Evolutionary conservation across 1,284 basidiomycete genomes (phyloP).

Genomic region (Ceratobasidium papillatum): DNA sequence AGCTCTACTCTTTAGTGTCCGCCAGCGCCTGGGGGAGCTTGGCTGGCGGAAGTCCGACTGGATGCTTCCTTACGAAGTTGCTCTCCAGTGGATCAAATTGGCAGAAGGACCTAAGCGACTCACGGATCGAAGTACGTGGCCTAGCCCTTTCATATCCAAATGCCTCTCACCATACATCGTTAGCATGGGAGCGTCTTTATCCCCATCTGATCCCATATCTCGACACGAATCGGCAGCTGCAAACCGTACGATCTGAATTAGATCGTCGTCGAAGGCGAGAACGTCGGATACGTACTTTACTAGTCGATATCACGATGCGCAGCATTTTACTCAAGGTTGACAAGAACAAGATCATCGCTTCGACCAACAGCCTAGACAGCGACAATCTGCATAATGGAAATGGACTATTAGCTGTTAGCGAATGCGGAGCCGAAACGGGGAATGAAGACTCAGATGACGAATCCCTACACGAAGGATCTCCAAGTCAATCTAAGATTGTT

Average conservation of each 20-base stretch:
- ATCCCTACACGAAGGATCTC: neutral
- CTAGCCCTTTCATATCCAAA: neutral
- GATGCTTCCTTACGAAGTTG: neutral
- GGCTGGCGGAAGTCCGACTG: slow-evolving; percentile 4
- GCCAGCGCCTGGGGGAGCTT: neutral
- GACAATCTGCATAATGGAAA: too few relatives aligned
- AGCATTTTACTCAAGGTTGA: neutral
- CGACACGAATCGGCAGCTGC: neutral
- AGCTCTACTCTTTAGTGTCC: neutral
- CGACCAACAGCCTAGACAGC: neutral
- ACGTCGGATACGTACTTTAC: neutral
- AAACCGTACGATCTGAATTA: neutral
- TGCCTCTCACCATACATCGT: neutral
- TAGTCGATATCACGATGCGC: neutral
- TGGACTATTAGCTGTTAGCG: neutral
- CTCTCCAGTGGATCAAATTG: neutral
- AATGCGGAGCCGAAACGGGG: neutral
- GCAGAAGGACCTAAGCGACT: neutral
- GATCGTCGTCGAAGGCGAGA: neutral
- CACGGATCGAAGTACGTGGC: neutral
- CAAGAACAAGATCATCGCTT: neutral
- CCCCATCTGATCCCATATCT: neutral
- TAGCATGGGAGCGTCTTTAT: neutral
- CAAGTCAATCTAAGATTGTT: neutral
- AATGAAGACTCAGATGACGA: too few relatives aligned